Conservation (phyloP, 306 rosid genomes). For the Alnus rubra region DNA sequence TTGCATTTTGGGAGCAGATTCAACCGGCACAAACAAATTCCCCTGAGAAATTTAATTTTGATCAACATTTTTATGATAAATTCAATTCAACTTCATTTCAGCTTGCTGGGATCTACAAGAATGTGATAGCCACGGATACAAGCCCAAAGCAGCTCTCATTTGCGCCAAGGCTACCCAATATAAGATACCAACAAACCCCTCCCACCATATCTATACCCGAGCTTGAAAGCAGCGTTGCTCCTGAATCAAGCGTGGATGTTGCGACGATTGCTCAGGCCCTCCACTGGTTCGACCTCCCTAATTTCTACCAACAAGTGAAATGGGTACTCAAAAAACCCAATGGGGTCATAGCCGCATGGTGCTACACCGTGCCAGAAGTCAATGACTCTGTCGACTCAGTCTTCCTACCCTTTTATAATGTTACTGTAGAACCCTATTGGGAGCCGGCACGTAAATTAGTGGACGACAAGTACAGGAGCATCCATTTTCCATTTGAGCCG, state of each 20-base stretch:
- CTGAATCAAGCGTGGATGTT: conserved; percentile 53
- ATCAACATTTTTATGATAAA: background rate
- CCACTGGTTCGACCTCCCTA: conserved; percentile 71
- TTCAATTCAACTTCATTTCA: conserved; percentile 22
- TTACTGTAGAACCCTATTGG: conserved; percentile 46
- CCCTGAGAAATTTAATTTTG: background rate
- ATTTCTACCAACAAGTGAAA: conserved; percentile 58
- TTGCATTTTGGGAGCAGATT: background rate
- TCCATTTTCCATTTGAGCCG: conserved; percentile 74
- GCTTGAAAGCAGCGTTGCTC: conserved; percentile 48
- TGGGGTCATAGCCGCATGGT: conserved; percentile 78
- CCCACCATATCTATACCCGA: conserved; percentile 50
- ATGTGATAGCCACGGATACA: conserved; percentile 68
- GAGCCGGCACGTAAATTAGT: conserved; percentile 49
- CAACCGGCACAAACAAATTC: background rate
- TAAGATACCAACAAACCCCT: conserved; percentile 55
- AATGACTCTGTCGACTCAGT: conserved; percentile 36
- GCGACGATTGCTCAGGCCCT: conserved; percentile 74
- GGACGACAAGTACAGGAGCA: conserved; percentile 45
- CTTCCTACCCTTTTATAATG: conserved; percentile 32
- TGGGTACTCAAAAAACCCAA: conserved; percentile 66
- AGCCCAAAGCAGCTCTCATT: conserved; percentile 57
- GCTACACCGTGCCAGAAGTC: conserved; percentile 59
- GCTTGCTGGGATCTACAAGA: conserved; percentile 58
- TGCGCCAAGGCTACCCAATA: conserved; percentile 57